Base-by-base conservation (phyloP, 2,329 filamentous ascomycete species). In the Aspergillus pseudotamarii region DNA sequence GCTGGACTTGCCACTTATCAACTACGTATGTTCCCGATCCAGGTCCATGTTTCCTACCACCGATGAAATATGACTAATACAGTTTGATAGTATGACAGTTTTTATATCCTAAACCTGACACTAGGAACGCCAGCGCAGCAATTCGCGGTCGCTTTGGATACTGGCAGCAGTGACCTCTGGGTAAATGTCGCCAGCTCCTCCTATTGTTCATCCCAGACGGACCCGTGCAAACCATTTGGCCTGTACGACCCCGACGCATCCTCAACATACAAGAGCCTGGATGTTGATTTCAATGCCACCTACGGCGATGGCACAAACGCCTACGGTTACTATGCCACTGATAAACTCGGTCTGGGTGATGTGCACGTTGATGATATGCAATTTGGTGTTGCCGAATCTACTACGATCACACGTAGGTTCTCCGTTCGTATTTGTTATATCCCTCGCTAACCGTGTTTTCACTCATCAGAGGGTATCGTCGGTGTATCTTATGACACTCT, bases 221-320 rank as follows among this genome's bases (percentile, higher is more conserved):
- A 82, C 16, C 84, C 84, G 1, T 95, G 92, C 72, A 71, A 77
- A 6, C 79, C 78, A 21, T 85, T 87, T 1, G 92, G 91, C 16
- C 88, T 88, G 1, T 96, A 93, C 76, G 76, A 79, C 50, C 85
- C 91, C 46, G 90, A 91, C 73, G 78, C 82, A 1, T 95, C 92
- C 0, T 91, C 89, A 1, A 91, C 91, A 2, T 94, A 93, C 76
- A 74, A 83, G 28, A 90, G 89, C 71, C 77, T 95, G 57, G 87
- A 88, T 69, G 87, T 85, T 73, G 82, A 86, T 63, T 96, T 96
- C 81, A 92, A 93, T 79, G 95, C 95, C 65, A 88, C 89, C 1
- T 96, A 96, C 65, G 89, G 90, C 36, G 92, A 95, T 76, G 90
- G 91, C 55, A 91, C 90, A 0, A 87, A 88, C 8, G 90, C 92